Conservation (phyloP, 164 flowering plant genomes). For the Dillenia turbinata region DNA sequence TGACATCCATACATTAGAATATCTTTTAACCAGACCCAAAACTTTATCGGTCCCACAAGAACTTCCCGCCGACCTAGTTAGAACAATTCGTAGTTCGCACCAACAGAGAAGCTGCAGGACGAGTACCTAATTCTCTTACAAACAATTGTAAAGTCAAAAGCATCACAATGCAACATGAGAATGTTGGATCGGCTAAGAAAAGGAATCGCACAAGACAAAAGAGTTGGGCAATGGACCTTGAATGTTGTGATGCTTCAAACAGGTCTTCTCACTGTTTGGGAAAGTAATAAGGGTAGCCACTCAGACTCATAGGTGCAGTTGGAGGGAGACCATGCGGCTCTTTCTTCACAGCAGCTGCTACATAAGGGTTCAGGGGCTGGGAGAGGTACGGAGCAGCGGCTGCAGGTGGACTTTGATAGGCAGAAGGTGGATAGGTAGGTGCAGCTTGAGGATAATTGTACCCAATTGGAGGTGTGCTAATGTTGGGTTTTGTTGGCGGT, state of each 20-base stretch:
- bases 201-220: background rate
- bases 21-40: too few species aligned
- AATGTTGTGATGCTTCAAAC: background rate
- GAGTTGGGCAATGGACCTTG: too few species aligned
- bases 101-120: too few species aligned
- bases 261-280: slow-evolving; percentile 28
- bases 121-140: too few species aligned
- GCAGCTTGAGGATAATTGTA: slow-evolving; percentile 42
- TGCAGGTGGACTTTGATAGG: slow-evolving; percentile 31
- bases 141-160: too few species aligned
- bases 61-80: too few species aligned
- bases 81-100: too few species aligned
- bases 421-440: slow-evolving; percentile 32
- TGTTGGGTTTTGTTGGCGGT: slow-evolving; percentile 35
- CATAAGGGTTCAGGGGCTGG: slow-evolving; percentile 34
- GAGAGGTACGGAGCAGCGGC: slow-evolving; percentile 29
- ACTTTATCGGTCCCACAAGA: too few species aligned
- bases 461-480: slow-evolving; percentile 27
- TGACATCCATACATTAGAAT: too few species aligned
- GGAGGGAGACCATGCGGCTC: slow-evolving; percentile 31
- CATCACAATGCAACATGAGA: too few species aligned
- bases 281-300: slow-evolving; percentile 48
- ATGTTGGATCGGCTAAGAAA: too few species aligned
- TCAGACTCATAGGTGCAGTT: slow-evolving; percentile 25
- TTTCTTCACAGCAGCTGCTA: slow-evolving; percentile 23